Conservation (phyloP, 345 rosid genomes). For the Acer negundo region DNA sequence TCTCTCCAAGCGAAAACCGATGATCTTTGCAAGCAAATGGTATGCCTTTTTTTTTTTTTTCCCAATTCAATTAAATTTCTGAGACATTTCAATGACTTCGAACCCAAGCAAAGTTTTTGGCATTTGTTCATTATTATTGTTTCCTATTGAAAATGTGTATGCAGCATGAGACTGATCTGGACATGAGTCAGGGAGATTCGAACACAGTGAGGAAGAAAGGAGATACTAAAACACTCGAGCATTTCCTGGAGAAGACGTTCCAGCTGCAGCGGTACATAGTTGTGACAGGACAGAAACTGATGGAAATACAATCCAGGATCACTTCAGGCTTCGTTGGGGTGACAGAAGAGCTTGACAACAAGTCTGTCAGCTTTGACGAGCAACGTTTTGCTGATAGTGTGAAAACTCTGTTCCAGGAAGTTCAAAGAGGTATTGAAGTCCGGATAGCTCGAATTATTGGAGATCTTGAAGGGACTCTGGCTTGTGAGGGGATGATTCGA, state of each 20-base stretch:
- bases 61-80: background rate
- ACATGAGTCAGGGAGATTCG: slow-evolving; percentile 29
- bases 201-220: slow-evolving; percentile 35
- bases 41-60: slow-evolving; percentile 23
- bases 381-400: slow-evolving; percentile 66
- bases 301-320: slow-evolving; percentile 77
- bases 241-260: slow-evolving; percentile 82
- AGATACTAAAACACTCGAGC: slow-evolving; percentile 59
- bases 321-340: slow-evolving; percentile 50
- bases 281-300: slow-evolving; percentile 78
- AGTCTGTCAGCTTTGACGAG: slow-evolving; percentile 54
- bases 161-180: slow-evolving; percentile 61
- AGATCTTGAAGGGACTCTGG: slow-evolving; percentile 84
- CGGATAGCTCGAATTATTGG: slow-evolving; percentile 85
- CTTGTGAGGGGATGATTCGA: slow-evolving; percentile 81
- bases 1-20: slow-evolving; percentile 88
- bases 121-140: background rate
- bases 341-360: slow-evolving; percentile 46
- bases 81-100: background rate
- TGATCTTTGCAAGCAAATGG: slow-evolving; percentile 88
- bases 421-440: slow-evolving; percentile 91
- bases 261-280: slow-evolving; percentile 86
- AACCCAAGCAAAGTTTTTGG: background rate
- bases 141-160: slow-evolving; percentile 9
- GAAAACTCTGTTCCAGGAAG: slow-evolving; percentile 66